Base-by-base conservation (phyloP, 768 basidiomycete species). In the Roridomyces roridus region DNA sequence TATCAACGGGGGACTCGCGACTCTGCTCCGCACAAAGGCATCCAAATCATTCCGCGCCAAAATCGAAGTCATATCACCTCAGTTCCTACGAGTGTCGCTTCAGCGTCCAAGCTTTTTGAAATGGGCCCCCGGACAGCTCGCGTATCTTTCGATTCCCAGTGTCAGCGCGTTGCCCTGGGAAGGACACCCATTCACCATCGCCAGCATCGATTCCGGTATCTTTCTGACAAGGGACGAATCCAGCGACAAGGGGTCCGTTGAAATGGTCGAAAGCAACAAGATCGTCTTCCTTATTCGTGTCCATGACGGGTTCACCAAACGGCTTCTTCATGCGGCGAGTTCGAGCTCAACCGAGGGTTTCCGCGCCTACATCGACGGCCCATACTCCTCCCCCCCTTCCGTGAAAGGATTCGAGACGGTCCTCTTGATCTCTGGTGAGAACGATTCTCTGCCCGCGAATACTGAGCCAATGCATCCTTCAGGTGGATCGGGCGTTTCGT, bases 231-330 rank as follows among this genome's bases (percentile, higher is more conserved):
- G n/a, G 21, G 46, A 52, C 51, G 51, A 52, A 6, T 34, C 41
- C 28, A 41, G 41, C 37, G 53, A 59, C 35, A 50, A 49, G 20
- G 54, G 25, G 11, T 48, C 57, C 4, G 39, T 56, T 6, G 55
- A 39, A 21, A 35, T 51, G 1, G 60, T 40, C 18, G 54, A 24
- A 43, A 71, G 66, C 68, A 77, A 78, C 53, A 77, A 85, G 17
- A 68, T 85, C 5, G 74, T 76, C 9, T 85, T 86, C 64, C 67
- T 86, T 26, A 72, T 86, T 59, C 75, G 81, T n/a, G 81, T 80
- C 18, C 68, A 77, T 44, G 73, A 75, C 34, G 85, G 85, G 0
- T 83, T 85, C 65, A 85, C 84, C 9, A 77, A 73, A 62, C 72
- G 77, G 0, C 69, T 81, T 9, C 68, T 60, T 35, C 68, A 73